Conservation (phyloP, 164 flowering plant species). For the Cinnamomum chago region DNA sequence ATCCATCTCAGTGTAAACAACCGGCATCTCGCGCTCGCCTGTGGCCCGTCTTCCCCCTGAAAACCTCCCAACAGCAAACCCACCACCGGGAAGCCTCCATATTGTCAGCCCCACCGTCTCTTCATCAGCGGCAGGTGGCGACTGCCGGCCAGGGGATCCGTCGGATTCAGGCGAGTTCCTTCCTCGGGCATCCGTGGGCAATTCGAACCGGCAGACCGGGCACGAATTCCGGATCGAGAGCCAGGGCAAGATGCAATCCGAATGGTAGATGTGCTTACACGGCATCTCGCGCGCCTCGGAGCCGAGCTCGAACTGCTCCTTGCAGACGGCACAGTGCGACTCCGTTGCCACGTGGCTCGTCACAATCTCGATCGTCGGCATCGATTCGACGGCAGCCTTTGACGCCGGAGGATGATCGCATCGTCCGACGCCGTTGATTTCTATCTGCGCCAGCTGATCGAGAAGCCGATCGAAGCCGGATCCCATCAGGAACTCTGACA, state of each 20-base stretch:
- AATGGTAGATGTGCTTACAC: conserved; percentile 74
- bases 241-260: conserved; percentile 82
- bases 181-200: conserved; percentile 40
- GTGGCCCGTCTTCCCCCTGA: conserved; percentile 37
- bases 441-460: conserved; percentile 67
- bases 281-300: conserved; percentile 75
- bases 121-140: conserved; percentile 23
- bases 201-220: conserved; percentile 71
- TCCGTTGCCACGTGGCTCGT: conserved; percentile 33
- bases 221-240: conserved; percentile 65
- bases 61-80: conserved; percentile 82
- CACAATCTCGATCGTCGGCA: conserved; percentile 55
- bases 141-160: conserved; percentile 12
- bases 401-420: conserved; percentile 65
- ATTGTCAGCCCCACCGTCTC: conserved; percentile 59
- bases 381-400: conserved; percentile 61
- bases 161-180: conserved; percentile 18
- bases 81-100: conserved; percentile 85
- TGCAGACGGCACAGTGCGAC: conserved; percentile 67
- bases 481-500: conserved; percentile 70
- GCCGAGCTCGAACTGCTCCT: conserved; percentile 53
- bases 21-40: conserved; percentile 53
- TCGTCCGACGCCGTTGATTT: conserved; percentile 43
- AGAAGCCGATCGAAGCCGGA: conserved; percentile 71
- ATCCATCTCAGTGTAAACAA: conserved; percentile 69